These are phyloP conservation scores for Samsoniella hepiali DNA, from an alignment of 2,329 filamentous ascomycete genomes.

Conservation along the genomic window DNA sequence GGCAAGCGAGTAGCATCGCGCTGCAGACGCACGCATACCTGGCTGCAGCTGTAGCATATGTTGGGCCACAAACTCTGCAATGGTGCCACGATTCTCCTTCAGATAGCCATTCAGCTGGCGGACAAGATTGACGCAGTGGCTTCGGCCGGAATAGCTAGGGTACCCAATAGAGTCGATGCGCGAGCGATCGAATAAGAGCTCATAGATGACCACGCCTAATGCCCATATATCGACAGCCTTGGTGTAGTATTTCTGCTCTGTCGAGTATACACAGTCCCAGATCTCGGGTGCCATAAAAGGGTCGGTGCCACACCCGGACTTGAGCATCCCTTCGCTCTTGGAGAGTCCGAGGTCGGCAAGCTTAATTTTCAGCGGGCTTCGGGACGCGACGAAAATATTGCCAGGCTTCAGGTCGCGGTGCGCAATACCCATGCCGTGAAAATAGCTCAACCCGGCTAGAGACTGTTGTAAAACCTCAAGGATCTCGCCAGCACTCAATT, in stretches of 20 bases:
- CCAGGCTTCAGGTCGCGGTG: slow-evolving; percentile 3
- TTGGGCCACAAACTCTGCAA: not conserved
- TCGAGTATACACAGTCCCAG: not conserved
- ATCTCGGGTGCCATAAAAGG: slow-evolving; percentile 3
- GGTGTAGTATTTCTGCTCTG: not conserved
- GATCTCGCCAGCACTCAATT: not conserved
- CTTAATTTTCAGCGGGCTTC: not conserved
- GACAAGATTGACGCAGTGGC: not conserved
- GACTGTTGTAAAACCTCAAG: not conserved
- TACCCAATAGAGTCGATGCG: no score
- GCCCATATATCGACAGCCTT: slow-evolving; percentile 6
- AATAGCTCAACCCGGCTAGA: not conserved
- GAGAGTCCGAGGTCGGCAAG: slow-evolving; percentile 4
- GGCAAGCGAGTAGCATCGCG: not conserved
- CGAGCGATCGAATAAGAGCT: not conserved
- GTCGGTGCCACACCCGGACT: not conserved
- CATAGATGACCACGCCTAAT: not conserved
- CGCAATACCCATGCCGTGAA: not conserved
- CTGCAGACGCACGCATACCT: not conserved
- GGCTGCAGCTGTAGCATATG: not conserved
- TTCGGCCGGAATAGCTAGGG: no score
- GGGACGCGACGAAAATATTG: not conserved
- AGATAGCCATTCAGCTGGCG: not conserved
- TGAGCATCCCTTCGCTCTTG: not conserved
- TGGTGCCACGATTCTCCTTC: not conserved